Conservation (phyloP, 345 rosid genomes). For the Microcos paniculata region DNA sequence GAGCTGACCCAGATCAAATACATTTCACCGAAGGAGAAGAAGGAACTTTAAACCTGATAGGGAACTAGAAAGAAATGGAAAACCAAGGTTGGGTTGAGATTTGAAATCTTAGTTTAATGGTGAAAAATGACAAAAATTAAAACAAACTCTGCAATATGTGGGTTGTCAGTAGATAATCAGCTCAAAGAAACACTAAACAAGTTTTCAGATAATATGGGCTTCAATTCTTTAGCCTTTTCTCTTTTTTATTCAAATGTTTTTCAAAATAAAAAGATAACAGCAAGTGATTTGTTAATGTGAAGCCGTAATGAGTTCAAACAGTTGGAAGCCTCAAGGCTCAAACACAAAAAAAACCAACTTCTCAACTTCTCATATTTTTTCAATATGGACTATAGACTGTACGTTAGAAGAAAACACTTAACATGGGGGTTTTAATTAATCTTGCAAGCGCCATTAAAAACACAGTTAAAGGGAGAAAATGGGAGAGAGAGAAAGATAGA, state of each 20-base stretch:
- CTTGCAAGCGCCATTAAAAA: too few species aligned
- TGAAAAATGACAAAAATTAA: neutral
- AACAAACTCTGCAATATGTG: constrained; percentile 23
- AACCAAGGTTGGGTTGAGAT: constrained; percentile 28
- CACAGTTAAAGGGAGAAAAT: too few species aligned
- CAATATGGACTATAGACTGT: too few species aligned
- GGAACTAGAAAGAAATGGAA: constrained; percentile 22
- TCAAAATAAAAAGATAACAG: neutral
- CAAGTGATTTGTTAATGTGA: constrained; percentile 26
- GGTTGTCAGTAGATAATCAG: constrained; percentile 35
- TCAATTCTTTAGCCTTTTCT: constrained; percentile 29
- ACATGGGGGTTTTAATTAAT: too few species aligned
- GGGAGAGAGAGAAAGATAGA: too few species aligned
- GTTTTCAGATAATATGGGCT: constrained; percentile 26
- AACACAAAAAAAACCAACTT: constrained; percentile 20
- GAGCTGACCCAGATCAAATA: constrained; percentile 34
- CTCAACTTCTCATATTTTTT: constrained; percentile 27
- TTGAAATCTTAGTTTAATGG: constrained; percentile 17
- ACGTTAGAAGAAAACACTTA: too few species aligned
- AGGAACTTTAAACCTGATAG: constrained; percentile 22
- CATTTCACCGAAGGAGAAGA: constrained; percentile 31
- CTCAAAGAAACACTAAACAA: neutral
- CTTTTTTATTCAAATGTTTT: neutral
- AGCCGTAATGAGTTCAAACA: constrained; percentile 14
- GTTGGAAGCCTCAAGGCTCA: neutral